A percentile compares a stretch with the other conserved stretches of the same genome.
Evolutionary conservation across 441 rosid genomes (phyloP).

Genomic region (Breynia disticha): DNA sequence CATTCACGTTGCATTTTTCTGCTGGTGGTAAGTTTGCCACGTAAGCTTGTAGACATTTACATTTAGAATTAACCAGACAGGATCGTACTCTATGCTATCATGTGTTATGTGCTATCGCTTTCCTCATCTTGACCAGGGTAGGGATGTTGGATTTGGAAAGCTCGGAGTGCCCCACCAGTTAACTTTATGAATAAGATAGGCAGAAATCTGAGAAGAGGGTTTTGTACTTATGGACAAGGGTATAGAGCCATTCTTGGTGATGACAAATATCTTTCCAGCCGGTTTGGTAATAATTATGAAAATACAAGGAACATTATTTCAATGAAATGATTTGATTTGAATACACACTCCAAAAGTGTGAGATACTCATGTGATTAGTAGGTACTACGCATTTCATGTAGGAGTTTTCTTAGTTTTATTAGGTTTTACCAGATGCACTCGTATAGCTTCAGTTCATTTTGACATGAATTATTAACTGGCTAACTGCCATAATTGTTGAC

Average conservation of each 20-base stretch:
- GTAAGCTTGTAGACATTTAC: neutral
- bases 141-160: constrained; percentile 13
- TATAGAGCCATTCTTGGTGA: constrained; percentile 9
- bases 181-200: constrained; percentile 15
- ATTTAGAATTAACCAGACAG: constrained; percentile 11
- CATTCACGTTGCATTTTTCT: constrained; percentile 3
- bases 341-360: neutral
- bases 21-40: constrained; percentile 9
- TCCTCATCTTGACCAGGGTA: constrained; percentile 10
- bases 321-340: constrained; percentile 6
- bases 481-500: too few species aligned
- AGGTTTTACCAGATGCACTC: too few species aligned
- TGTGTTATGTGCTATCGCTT: constrained; percentile 8
- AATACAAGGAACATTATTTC: constrained; percentile 1
- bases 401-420: neutral
- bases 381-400: neutral
- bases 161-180: constrained; percentile 5
- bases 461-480: too few species aligned
- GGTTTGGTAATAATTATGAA: constrained; percentile 7
- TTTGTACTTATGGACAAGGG: constrained; percentile 19
- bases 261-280: constrained; percentile 14
- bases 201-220: constrained; percentile 17
- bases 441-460: too few species aligned
- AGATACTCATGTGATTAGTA: neutral
- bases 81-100: constrained; percentile 7